phyloP scores from a whole-genome alignment of 306 rosid species.

The Crotalaria pallida region DNA sequence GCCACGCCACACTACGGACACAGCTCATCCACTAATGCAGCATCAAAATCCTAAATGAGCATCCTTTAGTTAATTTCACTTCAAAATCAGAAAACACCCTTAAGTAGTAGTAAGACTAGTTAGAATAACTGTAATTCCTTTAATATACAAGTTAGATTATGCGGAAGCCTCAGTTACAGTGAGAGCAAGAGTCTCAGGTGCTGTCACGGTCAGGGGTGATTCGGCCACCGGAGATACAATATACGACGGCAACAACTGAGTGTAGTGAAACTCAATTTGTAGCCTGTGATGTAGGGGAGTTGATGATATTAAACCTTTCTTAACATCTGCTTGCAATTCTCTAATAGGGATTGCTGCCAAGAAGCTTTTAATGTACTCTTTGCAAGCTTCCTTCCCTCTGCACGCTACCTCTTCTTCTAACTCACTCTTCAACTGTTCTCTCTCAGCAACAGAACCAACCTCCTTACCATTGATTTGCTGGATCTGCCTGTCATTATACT shows the following conservation, averaged over 20 bases:
- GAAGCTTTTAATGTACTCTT: constrained; percentile 93
- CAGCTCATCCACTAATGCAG: constrained; percentile 22
- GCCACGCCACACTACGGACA: constrained; percentile 2
- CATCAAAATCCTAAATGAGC: constrained; percentile 27
- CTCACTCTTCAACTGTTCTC: constrained; percentile 34
- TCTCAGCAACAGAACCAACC: constrained; percentile 34
- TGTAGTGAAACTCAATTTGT: constrained; percentile 89
- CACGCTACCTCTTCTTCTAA: constrained; percentile 61
- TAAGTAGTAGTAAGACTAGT: constrained; percentile 33
- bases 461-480: constrained; percentile 41
- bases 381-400: constrained; percentile 90
- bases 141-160: constrained; percentile 37
- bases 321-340: constrained; percentile 91
- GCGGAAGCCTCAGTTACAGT: constrained; percentile 35
- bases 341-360: constrained; percentile 96
- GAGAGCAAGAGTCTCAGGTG: constrained; percentile 29
- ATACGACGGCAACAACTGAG: constrained; percentile 41
- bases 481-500: constrained; percentile 39
- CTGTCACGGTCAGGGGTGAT: constrained; percentile 25
- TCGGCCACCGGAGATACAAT: constrained; percentile 27
- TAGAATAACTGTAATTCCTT: constrained; percentile 52
- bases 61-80: constrained; percentile 44
- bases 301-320: constrained; percentile 79
- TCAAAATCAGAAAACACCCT: constrained; percentile 41
- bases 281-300: constrained; percentile 88